Evolutionary conservation across 139 green algal species (phyloP).

Genomic region (Coelastrella sp.): DNA sequence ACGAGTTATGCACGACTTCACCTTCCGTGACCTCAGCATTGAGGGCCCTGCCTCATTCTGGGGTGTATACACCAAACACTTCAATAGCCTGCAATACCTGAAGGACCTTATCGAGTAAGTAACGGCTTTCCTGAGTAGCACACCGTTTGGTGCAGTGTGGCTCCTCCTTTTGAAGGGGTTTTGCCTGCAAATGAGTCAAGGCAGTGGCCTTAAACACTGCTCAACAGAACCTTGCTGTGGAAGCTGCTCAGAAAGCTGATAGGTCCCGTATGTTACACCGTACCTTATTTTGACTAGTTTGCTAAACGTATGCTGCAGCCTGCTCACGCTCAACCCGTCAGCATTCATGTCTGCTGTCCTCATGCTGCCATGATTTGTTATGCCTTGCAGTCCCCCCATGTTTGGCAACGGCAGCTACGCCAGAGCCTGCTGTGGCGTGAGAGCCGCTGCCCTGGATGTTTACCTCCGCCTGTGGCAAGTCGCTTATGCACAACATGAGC

Average conservation of each 20-base stretch:
- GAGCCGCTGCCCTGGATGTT: not conserved
- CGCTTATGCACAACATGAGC: constrained; percentile 6
- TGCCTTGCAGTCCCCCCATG: not conserved
- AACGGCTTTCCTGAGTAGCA: not conserved
- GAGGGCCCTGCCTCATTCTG: not conserved
- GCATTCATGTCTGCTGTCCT: no score
- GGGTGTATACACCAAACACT: not conserved
- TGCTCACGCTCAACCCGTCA: no score
- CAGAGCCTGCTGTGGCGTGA: not conserved
- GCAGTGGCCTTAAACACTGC: no score
- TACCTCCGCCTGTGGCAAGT: constrained; percentile 15
- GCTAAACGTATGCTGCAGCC: no score
- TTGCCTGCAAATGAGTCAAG: no score
- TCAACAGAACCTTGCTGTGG: no score
- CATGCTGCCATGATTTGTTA: no score
- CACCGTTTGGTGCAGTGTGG: not conserved
- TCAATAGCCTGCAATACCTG: constrained; percentile 6
- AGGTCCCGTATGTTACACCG: no score
- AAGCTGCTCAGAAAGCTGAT: no score
- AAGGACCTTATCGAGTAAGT: constrained; percentile 20
- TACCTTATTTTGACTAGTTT: no score
- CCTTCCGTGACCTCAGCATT: not conserved
- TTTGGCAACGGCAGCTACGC: constrained; percentile 13
- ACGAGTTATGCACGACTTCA: not conserved
- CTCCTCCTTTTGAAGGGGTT: no score